phyloP scores from a whole-genome alignment of 169 alveolate genomes.

The Eimeria acervulina region DNA sequence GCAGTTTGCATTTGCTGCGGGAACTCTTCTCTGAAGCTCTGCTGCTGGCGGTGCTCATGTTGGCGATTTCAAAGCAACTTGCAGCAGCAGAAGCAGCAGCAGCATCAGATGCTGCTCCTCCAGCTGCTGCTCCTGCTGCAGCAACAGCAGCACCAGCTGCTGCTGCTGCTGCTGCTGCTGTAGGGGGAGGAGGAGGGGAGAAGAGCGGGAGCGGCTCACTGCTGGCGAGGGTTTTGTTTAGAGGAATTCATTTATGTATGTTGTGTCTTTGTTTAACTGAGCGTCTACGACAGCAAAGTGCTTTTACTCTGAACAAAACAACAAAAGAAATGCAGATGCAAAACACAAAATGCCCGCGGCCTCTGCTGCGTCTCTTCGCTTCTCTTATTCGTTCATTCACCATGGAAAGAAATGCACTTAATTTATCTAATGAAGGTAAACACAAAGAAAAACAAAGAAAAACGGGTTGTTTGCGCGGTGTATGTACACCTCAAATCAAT shows the following conservation, averaged over 20 bases:
- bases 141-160: neutral
- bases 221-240: conserved; percentile 17
- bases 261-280: neutral
- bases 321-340: neutral
- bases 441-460: too few species aligned
- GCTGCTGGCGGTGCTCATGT: conserved; percentile 39
- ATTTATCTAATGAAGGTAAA: conserved; percentile 1
- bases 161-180: neutral
- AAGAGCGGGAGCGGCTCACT: too few species aligned
- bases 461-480: too few species aligned
- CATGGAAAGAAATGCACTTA: neutral
- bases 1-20: neutral
- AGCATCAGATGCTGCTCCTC: too few species aligned
- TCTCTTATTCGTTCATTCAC: neutral
- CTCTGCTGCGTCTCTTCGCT: conserved; percentile 11
- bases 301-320: neutral
- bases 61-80: conserved; percentile 37
- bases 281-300: neutral
- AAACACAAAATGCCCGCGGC: neutral
- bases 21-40: conserved; percentile 54
- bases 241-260: neutral
- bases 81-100: too few species aligned
- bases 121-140: neutral
- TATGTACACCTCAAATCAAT: neutral
- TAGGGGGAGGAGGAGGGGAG: neutral